These are phyloP conservation scores for Geotrichum australiense DNA, from an alignment of 1,139 yeast species.

Conservation along the genomic window DNA sequence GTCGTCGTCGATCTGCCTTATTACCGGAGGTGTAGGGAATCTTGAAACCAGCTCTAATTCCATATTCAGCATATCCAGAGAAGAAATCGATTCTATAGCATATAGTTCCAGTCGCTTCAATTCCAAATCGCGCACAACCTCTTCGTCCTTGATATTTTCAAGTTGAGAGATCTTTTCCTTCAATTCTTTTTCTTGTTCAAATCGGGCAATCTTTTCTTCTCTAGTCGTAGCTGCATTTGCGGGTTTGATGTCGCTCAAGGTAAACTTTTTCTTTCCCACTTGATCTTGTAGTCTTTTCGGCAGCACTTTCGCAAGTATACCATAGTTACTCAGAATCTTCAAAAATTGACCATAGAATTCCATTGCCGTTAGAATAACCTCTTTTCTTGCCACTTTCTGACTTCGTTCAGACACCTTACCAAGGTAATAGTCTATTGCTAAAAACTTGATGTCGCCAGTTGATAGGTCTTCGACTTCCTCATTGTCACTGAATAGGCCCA, in stretches of 20 bases:
- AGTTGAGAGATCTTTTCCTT: constrained; percentile 26
- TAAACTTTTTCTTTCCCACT: constrained; percentile 13
- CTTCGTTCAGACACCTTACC: constrained; percentile 34
- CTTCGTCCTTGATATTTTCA: constrained; percentile 32
- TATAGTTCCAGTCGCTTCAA: constrained; percentile 49
- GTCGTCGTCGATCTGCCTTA: constrained; percentile 10
- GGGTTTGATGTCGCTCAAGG: constrained; percentile 27
- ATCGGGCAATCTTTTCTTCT: constrained; percentile 66
- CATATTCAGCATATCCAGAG: constrained; percentile 49
- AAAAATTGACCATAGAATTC: constrained; percentile 17
- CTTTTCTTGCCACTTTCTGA: constrained; percentile 16
- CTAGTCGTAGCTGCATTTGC: constrained; percentile 51
- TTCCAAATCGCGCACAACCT: constrained; percentile 49
- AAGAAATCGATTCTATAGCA: constrained; percentile 47
- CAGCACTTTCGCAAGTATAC: constrained; percentile 9
- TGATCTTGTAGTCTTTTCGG: constrained; percentile 19
- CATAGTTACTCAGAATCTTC: constrained; percentile 13
- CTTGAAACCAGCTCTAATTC: constrained; percentile 47
- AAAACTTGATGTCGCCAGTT: constrained; percentile 47
- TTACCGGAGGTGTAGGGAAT: constrained; percentile 19
- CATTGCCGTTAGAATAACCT: constrained; percentile 19
- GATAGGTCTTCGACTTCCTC: constrained; percentile 52
- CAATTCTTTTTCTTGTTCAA: constrained; percentile 53
- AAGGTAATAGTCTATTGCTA: constrained; percentile 45
- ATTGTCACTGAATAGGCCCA: constrained; percentile 51